phyloP scores from a whole-genome alignment of 176 grass and related monocot genomes.

The Musa acuminata region DNA sequence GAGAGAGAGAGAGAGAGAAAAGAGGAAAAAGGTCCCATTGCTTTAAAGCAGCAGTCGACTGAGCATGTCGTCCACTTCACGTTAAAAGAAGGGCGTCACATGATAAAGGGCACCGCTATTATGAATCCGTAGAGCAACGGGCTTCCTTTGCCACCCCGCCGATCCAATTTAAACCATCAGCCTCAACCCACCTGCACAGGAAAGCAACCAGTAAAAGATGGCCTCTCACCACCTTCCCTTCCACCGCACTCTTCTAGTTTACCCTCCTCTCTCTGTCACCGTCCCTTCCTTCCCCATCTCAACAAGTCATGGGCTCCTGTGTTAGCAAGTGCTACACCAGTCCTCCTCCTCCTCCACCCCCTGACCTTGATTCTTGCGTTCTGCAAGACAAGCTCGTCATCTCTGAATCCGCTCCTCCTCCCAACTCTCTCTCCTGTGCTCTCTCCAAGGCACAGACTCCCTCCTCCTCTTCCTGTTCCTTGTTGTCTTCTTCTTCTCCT shows the following conservation, averaged over 20 bases:
- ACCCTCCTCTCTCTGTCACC: not conserved
- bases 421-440: not conserved
- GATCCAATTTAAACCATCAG: not conserved
- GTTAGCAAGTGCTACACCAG: not conserved
- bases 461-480: not conserved
- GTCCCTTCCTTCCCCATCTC: not conserved
- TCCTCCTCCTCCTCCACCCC: too few relatives aligned
- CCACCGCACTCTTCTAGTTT: too few relatives aligned
- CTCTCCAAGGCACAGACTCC: not conserved
- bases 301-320: not conserved
- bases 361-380: not conserved
- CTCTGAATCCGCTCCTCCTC: not conserved
- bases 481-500: not conserved
- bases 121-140: not conserved
- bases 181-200: not conserved
- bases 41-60: not conserved
- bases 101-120: not conserved
- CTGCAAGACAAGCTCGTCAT: constrained; percentile 5
- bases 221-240: too few relatives aligned
- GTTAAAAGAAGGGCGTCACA: not conserved
- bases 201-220: not conserved
- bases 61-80: not conserved
- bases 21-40: not conserved
- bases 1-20: too few relatives aligned
- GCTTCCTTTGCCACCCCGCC: not conserved